These are phyloP conservation scores for Candida ascalaphidarum DNA, from an alignment of 805 yeast genomes.

Conservation along the genomic window DNA sequence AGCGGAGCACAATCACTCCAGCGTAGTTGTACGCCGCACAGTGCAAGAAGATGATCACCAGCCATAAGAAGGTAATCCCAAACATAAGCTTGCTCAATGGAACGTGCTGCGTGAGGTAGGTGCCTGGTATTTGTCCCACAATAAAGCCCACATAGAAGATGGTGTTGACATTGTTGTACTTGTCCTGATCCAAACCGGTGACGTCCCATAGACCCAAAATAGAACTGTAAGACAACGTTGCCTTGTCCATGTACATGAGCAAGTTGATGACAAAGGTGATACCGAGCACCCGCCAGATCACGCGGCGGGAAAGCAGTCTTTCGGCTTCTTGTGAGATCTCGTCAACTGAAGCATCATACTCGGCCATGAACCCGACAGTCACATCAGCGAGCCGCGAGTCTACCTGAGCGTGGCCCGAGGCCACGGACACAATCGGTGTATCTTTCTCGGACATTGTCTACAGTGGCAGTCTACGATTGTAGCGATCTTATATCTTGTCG, in stretches of 20 bases:
- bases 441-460: too few relatives aligned
- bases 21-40: slow-evolving; percentile 37
- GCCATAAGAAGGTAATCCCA: slow-evolving; percentile 33
- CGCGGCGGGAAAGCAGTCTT: slow-evolving; percentile 26
- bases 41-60: slow-evolving; percentile 35
- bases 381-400: too few relatives aligned
- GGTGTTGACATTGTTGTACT: slow-evolving; percentile 41
- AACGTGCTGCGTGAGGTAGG: slow-evolving; percentile 34
- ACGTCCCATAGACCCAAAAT: slow-evolving; percentile 40
- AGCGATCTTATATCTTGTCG: too few relatives aligned
- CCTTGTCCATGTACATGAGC: slow-evolving; percentile 44
- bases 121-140: slow-evolving; percentile 37
- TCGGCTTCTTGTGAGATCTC: slow-evolving; percentile 37
- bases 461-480: too few relatives aligned
- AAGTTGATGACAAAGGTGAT: slow-evolving; percentile 26
- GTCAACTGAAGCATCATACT: slow-evolving; percentile 21
- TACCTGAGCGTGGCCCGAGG: too few relatives aligned
- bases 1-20: slow-evolving; percentile 40
- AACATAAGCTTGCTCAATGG: slow-evolving; percentile 33
- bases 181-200: slow-evolving; percentile 32
- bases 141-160: slow-evolving; percentile 46
- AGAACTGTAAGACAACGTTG: slow-evolving; percentile 40
- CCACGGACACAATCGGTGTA: too few relatives aligned
- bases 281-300: slow-evolving; percentile 20
- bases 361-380: slow-evolving; percentile 27